These are phyloP conservation scores for Aspergillus leporis DNA, from an alignment of 495 filamentous ascomycete species.

Conservation along the genomic window DNA sequence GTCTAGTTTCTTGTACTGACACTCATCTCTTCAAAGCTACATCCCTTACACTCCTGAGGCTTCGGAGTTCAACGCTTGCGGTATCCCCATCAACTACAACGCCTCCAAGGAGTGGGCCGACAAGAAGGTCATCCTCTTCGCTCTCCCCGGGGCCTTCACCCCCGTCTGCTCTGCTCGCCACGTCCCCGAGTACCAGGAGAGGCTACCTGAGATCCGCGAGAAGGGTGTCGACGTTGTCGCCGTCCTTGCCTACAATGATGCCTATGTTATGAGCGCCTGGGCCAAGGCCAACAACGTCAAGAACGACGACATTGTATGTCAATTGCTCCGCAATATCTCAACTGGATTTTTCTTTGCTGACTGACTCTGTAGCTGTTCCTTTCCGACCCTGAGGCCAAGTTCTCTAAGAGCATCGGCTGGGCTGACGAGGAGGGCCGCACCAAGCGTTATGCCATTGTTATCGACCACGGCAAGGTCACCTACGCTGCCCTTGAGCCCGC, in stretches of 20 bases:
- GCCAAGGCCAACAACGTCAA: slow-evolving; percentile 87
- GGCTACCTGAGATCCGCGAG: slow-evolving; percentile 67
- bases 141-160: slow-evolving; percentile 92
- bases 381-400: slow-evolving; percentile 71
- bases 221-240: slow-evolving; percentile 88
- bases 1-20: no score
- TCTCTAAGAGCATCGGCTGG: slow-evolving; percentile 86
- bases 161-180: slow-evolving; percentile 87
- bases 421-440: slow-evolving; percentile 70
- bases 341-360: slow-evolving; percentile 9
- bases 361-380: slow-evolving; percentile 71
- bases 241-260: slow-evolving; percentile 87
- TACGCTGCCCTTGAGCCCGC: slow-evolving; percentile 82
- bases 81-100: slow-evolving; percentile 75
- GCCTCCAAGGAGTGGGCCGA: slow-evolving; percentile 82
- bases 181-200: slow-evolving; percentile 81
- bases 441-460: slow-evolving; percentile 77
- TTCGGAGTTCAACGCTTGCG: slow-evolving; percentile 72
- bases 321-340: neutral
- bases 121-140: slow-evolving; percentile 91
- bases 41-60: slow-evolving; percentile 65
- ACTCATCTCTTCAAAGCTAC: slow-evolving; percentile 52
- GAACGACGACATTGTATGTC: slow-evolving; percentile 72
- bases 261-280: slow-evolving; percentile 93
- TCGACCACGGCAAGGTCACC: slow-evolving; percentile 86